These are phyloP conservation scores for Candida qinlingensis DNA, from an alignment of 805 yeast species.

Conservation along the genomic window DNA sequence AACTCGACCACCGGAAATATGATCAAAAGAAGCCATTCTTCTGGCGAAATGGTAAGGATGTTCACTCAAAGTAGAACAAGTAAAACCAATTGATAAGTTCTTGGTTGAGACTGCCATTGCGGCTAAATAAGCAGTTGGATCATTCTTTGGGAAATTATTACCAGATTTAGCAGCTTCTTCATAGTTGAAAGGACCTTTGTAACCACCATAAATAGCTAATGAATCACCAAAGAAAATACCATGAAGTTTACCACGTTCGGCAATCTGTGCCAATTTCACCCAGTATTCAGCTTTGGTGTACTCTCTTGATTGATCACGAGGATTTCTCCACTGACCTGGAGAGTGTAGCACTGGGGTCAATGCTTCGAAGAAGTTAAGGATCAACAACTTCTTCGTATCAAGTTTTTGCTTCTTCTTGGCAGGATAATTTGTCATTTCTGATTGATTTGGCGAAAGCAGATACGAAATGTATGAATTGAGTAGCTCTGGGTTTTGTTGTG, in stretches of 20 bases:
- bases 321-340: conserved; percentile 8
- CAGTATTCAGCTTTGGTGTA: conserved; percentile 26
- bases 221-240: conserved; percentile 33
- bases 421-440: not conserved
- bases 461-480: no score
- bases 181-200: conserved; percentile 9
- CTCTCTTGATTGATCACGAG: conserved; percentile 1
- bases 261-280: conserved; percentile 29
- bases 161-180: conserved; percentile 15
- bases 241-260: conserved; percentile 32
- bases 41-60: conserved; percentile 34
- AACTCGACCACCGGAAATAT: conserved; percentile 33
- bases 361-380: conserved; percentile 8
- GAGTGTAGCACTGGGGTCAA: conserved; percentile 7
- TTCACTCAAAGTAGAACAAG: conserved; percentile 34
- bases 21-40: conserved; percentile 35
- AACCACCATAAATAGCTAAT: conserved; percentile 33
- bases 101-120: conserved; percentile 36
- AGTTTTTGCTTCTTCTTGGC: conserved; percentile 7
- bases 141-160: conserved; percentile 23
- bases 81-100: conserved; percentile 31
- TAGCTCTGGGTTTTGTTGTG: no score
- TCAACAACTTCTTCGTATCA: not conserved
- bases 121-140: conserved; percentile 32
- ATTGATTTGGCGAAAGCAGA: no score